These are phyloP conservation scores for Stenogyne calaminthoides DNA, from an alignment of 305 asterid genomes.

Conservation along the genomic window DNA sequence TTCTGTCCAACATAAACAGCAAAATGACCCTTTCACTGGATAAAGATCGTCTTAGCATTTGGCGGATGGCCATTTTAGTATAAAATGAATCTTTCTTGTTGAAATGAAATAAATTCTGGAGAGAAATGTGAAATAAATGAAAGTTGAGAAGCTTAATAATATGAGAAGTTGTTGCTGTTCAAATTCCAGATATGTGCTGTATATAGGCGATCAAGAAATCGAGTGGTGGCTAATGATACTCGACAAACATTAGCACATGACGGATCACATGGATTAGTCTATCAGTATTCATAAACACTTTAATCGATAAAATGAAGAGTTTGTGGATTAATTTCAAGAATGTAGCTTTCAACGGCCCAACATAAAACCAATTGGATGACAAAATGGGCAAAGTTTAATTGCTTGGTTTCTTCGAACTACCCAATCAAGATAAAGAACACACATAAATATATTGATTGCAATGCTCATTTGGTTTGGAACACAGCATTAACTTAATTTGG, in stretches of 20 bases:
- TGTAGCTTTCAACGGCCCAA: background rate
- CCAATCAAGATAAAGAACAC: background rate
- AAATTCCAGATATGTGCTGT: background rate
- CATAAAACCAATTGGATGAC: background rate
- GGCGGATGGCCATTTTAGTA: background rate
- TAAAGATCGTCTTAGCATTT: background rate
- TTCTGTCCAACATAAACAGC: background rate
- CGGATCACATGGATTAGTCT: constrained; percentile 34
- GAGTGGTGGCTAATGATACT: background rate
- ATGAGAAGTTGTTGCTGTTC: constrained; percentile 4
- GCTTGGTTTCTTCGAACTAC: background rate
- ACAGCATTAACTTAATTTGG: background rate
- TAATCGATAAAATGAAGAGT: background rate
- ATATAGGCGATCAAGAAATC: background rate
- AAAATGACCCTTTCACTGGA: background rate
- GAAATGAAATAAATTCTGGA: background rate
- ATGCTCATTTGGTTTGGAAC: background rate
- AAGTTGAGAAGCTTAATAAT: background rate
- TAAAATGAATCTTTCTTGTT: background rate
- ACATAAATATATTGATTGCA: background rate
- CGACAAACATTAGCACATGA: constrained; percentile 16
- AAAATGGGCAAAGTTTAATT: background rate
- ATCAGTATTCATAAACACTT: background rate
- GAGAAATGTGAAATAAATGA: no score
- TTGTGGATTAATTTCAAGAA: background rate